These are phyloP conservation scores for Claviceps humidiphila DNA, from an alignment of 2,329 filamentous ascomycete genomes.

Conservation along the genomic window DNA sequence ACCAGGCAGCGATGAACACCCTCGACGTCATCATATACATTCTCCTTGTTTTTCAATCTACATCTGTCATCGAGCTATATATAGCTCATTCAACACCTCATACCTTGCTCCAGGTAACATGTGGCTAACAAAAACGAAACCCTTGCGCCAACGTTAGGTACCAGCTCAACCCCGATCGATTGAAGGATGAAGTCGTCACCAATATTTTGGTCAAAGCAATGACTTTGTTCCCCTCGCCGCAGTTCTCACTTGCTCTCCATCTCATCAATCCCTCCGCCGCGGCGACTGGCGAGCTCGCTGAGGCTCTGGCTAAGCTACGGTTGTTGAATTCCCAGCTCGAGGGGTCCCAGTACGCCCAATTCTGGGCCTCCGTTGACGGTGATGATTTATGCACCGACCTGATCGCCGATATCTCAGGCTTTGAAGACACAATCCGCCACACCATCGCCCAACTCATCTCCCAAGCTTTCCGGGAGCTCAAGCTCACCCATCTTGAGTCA, in stretches of 20 bases:
- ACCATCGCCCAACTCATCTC: conserved; percentile 80
- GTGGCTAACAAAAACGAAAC: not conserved
- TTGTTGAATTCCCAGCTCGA: conserved; percentile 77
- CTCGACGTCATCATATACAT: conserved; percentile 15
- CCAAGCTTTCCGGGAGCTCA: conserved; percentile 64
- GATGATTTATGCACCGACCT: conserved; percentile 95
- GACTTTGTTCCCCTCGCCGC: conserved; percentile 89
- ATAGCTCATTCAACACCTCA: not conserved
- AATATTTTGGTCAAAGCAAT: conserved; percentile 98
- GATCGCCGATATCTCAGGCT: conserved; percentile 84
- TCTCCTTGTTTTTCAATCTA: conserved; percentile 55
- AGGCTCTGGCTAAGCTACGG: conserved; percentile 82
- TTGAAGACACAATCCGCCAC: conserved; percentile 86
- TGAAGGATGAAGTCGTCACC: conserved; percentile 93
- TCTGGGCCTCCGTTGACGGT: conserved; percentile 86
- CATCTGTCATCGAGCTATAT: not conserved
- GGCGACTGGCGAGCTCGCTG: conserved; percentile 60
- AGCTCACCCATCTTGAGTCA: conserved; percentile 52
- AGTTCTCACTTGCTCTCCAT: conserved; percentile 88
- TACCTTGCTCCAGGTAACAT: not conserved
- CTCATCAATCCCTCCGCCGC: conserved; percentile 73
- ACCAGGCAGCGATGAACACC: conserved; percentile 53
- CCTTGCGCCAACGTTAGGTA: conserved; percentile 47
- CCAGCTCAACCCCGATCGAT: conserved; percentile 98
- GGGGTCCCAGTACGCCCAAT: conserved; percentile 76